Conservation (phyloP, 1,139 yeast species). For the Taphrina wiesneri region DNA sequence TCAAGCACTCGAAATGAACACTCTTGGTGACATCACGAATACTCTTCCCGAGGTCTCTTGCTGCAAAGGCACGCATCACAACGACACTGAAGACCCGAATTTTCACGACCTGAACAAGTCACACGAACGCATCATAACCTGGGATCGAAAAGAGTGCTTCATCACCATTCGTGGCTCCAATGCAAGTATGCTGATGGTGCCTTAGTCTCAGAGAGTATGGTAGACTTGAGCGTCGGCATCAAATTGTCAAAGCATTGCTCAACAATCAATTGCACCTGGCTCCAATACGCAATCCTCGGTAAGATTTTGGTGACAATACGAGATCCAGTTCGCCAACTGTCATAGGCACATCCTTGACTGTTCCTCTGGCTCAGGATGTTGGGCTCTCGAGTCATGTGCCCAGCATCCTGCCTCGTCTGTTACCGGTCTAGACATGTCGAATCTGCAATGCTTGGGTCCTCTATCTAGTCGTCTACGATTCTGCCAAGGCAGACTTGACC, state of each 20-base stretch:
- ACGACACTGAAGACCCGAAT: not conserved
- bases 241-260: constrained; percentile 1
- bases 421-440: not conserved
- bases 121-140: not conserved
- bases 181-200: not conserved
- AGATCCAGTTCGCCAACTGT: too few relatives aligned
- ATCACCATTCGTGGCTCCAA: not conserved
- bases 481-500: not conserved
- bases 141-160: not conserved
- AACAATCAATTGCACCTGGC: not conserved
- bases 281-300: not conserved
- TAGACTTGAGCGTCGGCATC: not conserved
- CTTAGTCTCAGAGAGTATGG: constrained; percentile 2
- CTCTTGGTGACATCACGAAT: not conserved
- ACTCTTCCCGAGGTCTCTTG: not conserved
- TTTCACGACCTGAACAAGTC: not conserved
- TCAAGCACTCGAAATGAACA: not conserved
- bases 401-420: not conserved
- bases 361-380: constrained; percentile 1
- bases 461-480: not conserved
- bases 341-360: not conserved
- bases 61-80: not conserved
- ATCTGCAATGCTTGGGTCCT: not conserved
- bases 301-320: too few relatives aligned
- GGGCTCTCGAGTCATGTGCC: constrained; percentile 2